Base-by-base conservation (phyloP, 202 grass and related monocot species). In the Zizania palustris region DNA sequence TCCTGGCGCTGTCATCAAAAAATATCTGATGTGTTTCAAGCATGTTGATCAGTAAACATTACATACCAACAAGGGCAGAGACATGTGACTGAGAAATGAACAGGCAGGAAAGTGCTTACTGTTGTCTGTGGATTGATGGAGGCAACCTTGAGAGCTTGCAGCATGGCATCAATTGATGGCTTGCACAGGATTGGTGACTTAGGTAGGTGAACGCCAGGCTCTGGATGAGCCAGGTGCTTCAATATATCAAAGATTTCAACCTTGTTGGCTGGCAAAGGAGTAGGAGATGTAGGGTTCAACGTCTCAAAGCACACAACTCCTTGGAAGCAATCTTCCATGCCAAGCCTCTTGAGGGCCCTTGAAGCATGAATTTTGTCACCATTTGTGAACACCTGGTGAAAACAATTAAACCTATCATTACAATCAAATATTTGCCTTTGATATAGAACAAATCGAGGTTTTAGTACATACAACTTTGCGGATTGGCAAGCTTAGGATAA, bases 241-340 rank as follows among this genome's bases (percentile, higher is more conserved):
- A 84, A 60, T 57, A 97, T 88, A 67, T 93, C 91, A 13, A 97
- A 97, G 74, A 93, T 88, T 72, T 88, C 5, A 22, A 42, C 59
- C 33, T 69, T 37, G 11, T 72, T 15, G 33, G 42, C 49, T 41
- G 62, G 16, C 3, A 39, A 38, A 53, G 41, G 13, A 13, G 62
- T 36, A 58, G 79, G 12, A 13, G 85, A 51, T 33, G 82, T 34
- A 61, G 75, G 79, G 69, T 97, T 97, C 13, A 93, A 59, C 4
- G 90, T 97, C 86, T 97, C 93, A 8, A 93, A 97, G 73, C 90
- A 97, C 40, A 97, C 76, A 34, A 97, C 88, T 48, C 86, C 74
- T 61, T 97, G 86, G 1, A 97, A 97, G 43, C 91, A 97, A 43
- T 90, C 94, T 43, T 93, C 91, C 28, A 97, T 91, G 45, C 90